Percentiles rank a stretch among this genome's conserved stretches.
phyloP scores from a whole-genome alignment of 2,329 filamentous ascomycete species.

The Colletotrichum kahawae region DNA sequence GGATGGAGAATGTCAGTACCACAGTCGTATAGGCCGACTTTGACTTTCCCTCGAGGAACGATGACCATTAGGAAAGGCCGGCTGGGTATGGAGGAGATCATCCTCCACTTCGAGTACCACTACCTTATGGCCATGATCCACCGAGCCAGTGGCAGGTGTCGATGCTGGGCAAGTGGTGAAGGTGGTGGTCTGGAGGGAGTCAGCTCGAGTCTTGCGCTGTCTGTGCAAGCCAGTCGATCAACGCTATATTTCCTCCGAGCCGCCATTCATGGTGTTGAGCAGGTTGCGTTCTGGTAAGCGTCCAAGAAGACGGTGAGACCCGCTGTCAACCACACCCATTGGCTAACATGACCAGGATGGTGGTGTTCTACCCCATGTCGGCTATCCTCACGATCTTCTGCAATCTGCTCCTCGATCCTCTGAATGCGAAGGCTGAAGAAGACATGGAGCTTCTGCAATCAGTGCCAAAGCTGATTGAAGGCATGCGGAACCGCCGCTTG shows the following conservation, averaged over 20 bases:
- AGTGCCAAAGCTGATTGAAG: conserved; percentile 47
- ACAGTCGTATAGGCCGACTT: conserved; percentile 46
- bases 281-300: conserved; percentile 51
- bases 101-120: conserved; percentile 60
- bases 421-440: conserved; percentile 42
- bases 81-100: conserved; percentile 51
- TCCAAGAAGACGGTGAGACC: no score
- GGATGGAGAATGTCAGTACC: conserved; percentile 57
- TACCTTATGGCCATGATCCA: conserved; percentile 61
- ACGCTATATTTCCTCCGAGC: conserved; percentile 53
- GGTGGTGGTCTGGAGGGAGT: conserved; percentile 37
- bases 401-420: conserved; percentile 55
- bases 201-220: conserved; percentile 56
- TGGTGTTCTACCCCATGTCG: conserved; percentile 62
- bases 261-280: conserved; percentile 44
- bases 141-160: conserved; percentile 56
- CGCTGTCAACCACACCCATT: no score
- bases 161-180: conserved; percentile 39
- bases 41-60: conserved; percentile 44
- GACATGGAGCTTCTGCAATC: conserved; percentile 52
- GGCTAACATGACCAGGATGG: conserved; percentile 41
- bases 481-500: conserved; percentile 33
- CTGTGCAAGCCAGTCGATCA: conserved; percentile 60
- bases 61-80: conserved; percentile 28
- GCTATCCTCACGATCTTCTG: conserved; percentile 60